phyloP scores from a whole-genome alignment of 2,329 filamentous ascomycete genomes.

The Verticillium isaacii region DNA sequence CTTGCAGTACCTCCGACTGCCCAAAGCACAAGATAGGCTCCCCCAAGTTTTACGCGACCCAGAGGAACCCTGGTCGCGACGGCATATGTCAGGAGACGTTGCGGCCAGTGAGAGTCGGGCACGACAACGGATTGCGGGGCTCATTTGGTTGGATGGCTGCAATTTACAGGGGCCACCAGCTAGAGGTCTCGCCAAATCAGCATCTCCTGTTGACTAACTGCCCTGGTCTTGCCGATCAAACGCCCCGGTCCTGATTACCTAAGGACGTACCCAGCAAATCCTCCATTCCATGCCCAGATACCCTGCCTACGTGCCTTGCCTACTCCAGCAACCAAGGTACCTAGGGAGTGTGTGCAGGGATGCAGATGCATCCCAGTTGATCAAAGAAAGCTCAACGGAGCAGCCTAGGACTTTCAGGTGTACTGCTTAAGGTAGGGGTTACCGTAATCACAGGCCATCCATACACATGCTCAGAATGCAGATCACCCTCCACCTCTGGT shows the following conservation, averaged over 20 bases:
- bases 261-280: background rate
- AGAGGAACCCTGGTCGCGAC: constrained; percentile 25
- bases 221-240: background rate
- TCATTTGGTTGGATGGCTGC: constrained; percentile 9
- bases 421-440: too few species aligned
- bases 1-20: background rate
- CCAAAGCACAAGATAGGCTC: background rate
- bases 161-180: constrained; percentile 2
- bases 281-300: background rate
- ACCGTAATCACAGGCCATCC: too few species aligned
- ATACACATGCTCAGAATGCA: too few species aligned
- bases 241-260: background rate
- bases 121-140: constrained; percentile 5
- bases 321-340: too few species aligned
- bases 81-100: constrained; percentile 25
- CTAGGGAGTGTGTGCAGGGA: too few species aligned
- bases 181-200: background rate
- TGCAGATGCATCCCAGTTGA: too few species aligned
- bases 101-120: constrained; percentile 11
- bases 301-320: too few species aligned
- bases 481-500: background rate
- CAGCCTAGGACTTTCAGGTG: too few species aligned
- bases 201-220: background rate
- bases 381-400: too few species aligned
- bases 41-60: constrained; percentile 10